Base-by-base conservation (phyloP, 116 monocot species). In the Phalaenopsis hybrid region DNA sequence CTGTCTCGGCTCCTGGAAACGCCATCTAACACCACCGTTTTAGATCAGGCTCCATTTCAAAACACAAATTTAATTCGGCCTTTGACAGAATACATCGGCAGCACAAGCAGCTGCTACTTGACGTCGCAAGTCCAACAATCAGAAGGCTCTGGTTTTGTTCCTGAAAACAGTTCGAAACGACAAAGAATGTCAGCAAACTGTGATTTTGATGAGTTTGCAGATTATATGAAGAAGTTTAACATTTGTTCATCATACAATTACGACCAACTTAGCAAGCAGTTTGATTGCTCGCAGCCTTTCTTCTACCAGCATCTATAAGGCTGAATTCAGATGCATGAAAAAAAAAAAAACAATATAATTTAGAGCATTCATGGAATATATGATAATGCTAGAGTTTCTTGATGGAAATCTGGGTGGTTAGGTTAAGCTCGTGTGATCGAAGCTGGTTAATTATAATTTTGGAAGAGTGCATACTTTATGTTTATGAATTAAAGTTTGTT, bases 1-100 rank as follows among this genome's bases (percentile, higher is more conserved):
- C 33, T 78, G 0, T 78, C 78, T 15, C 43, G 57, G 2, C 57
- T 78, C 17, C 78, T 78, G 52, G 78, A 78, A 5, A 57, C 78
- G 0, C 78, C 78, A 55, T 16, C 33, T 15, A 57, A 4, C 25
- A n/a, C 78, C 4, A 4, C 11, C 9, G 67, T 17, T 12, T n/a
- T 6, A 23, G 77, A 51, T 17, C 21, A 37, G 46, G 9, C 44
- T 51, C 10, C 25, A 51, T 9, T 73, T 41, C 16, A 11, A 1
- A 73, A 16, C 31, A 4, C 41, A 5, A 73, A 73, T 73, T 16
- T 17, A 41, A 73, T 11, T 41, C 73, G 16, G 41, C 41, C 17
- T 7, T 67, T 28, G 11, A 73, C 73, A 16, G 17, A 73, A 17
- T 12, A 18, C 21, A 75, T 20, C 73, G 15, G 15, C 33, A 73